Percentiles rank a stretch among this genome's conserved stretches.
phyloP scores from a whole-genome alignment of 2,329 filamentous ascomycete genomes.

The Escovopsis weberi region DNA sequence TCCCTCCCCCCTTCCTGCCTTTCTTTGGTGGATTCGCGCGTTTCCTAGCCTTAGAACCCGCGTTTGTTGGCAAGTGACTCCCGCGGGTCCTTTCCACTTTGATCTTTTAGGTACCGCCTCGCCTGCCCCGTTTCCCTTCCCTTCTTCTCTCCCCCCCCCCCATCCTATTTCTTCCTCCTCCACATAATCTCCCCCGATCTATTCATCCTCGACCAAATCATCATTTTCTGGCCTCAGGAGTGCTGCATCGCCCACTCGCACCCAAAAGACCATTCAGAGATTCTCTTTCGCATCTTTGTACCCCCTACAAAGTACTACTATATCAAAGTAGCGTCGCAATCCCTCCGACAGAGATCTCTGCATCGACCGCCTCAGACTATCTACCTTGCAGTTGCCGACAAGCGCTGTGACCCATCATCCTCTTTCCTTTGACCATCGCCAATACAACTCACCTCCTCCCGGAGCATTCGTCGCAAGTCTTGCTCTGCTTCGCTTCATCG shows the following conservation, averaged over 20 bases:
- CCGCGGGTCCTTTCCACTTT: no score
- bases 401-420: neutral
- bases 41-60: no score
- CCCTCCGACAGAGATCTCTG: neutral
- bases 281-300: neutral
- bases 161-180: slow-evolving; percentile 2
- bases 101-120: no score
- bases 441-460: no score
- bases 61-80: no score
- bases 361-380: neutral
- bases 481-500: neutral
- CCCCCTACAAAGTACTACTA: neutral
- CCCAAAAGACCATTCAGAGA: neutral
- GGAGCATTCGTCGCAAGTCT: neutral
- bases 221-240: neutral
- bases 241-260: neutral
- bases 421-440: neutral
- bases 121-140: neutral
- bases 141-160: slow-evolving; percentile 2
- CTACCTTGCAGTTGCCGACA: neutral
- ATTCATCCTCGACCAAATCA: slow-evolving; percentile 1
- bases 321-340: neutral
- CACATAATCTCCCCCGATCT: slow-evolving; percentile 1
- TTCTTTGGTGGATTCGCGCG: no score
- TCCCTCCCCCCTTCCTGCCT: no score